Conservation (phyloP, 768 basidiomycete genomes). For the Pluteus cervinus region DNA sequence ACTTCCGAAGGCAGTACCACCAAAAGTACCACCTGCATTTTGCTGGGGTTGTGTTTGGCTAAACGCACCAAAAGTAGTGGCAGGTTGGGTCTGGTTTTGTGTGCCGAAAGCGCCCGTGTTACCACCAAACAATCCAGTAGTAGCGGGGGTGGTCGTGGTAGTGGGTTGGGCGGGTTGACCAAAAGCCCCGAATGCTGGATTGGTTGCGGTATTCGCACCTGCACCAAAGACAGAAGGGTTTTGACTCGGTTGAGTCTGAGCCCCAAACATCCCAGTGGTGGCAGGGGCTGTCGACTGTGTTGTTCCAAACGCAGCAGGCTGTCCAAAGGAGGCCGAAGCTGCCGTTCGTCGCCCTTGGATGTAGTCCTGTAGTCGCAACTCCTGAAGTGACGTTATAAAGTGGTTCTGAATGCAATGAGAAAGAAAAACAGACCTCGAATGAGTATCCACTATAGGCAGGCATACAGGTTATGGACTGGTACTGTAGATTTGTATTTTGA, state of each 20-base stretch:
- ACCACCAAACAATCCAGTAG: slow-evolving; percentile 32
- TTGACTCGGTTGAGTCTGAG: slow-evolving; percentile 37
- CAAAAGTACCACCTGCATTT: slow-evolving; percentile 27
- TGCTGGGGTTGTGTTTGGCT: slow-evolving; percentile 38
- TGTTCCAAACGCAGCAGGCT: slow-evolving; percentile 41
- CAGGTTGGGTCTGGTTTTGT: slow-evolving; percentile 20
- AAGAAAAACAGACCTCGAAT: slow-evolving; percentile 50
- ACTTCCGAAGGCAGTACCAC: slow-evolving; percentile 25
- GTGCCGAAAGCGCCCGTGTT: slow-evolving; percentile 19
- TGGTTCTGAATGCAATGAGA: slow-evolving; percentile 5
- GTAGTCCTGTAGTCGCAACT: slow-evolving; percentile 75
- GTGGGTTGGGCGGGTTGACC: no score
- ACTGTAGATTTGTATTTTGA: slow-evolving; percentile 48
- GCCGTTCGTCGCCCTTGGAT: slow-evolving; percentile 68
- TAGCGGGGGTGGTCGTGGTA: slow-evolving; percentile 15
- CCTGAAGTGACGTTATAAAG: slow-evolving; percentile 38
- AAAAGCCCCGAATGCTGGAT: slow-evolving; percentile 40
- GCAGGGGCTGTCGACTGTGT: slow-evolving; percentile 39
- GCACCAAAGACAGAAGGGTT: slow-evolving; percentile 30
- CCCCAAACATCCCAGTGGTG: slow-evolving; percentile 39
- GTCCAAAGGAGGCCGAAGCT: slow-evolving; percentile 55
- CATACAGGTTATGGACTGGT: slow-evolving; percentile 79
- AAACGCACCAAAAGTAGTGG: slow-evolving; percentile 42
- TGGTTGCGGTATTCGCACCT: slow-evolving; percentile 20
- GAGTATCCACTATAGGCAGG: slow-evolving; percentile 74